Conservation (phyloP, 495 filamentous ascomycete genomes). For the Daldinia grandis region DNA sequence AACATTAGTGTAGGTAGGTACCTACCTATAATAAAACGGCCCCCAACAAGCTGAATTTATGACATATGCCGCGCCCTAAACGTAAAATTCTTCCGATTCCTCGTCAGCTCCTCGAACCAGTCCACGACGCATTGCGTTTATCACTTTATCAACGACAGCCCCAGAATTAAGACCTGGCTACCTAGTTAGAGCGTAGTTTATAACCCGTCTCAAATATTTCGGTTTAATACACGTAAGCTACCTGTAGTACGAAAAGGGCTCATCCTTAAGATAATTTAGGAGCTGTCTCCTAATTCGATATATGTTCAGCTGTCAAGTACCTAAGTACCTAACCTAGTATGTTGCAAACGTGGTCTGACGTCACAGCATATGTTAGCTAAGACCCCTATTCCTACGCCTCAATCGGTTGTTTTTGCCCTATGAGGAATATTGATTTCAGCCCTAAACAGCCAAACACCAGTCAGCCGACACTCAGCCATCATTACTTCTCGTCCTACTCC, state of each 20-base stretch:
- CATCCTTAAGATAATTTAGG: neutral
- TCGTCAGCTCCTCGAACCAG: neutral
- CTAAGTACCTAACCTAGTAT: no score
- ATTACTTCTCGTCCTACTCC: constrained; percentile 47
- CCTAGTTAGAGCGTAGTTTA: neutral
- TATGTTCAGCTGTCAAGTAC: neutral
- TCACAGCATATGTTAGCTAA: neutral
- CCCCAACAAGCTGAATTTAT: neutral
- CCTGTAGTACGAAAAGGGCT: neutral
- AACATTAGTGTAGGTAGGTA: no score
- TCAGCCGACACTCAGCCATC: neutral
- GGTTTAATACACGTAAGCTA: neutral
- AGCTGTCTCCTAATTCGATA: neutral
- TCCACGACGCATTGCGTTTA: neutral
- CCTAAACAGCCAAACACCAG: neutral
- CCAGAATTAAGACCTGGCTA: neutral
- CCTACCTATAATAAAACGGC: neutral
- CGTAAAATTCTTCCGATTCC: neutral
- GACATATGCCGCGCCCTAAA: neutral
- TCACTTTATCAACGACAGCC: neutral
- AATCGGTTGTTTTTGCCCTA: neutral
- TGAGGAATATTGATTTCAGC: neutral
- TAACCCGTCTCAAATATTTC: neutral
- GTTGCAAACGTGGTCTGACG: constrained; percentile 2
- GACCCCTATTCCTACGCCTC: neutral